Evolutionary conservation across 1,139 yeast species (phyloP).

Genomic region (Pichiaceae sp.): DNA sequence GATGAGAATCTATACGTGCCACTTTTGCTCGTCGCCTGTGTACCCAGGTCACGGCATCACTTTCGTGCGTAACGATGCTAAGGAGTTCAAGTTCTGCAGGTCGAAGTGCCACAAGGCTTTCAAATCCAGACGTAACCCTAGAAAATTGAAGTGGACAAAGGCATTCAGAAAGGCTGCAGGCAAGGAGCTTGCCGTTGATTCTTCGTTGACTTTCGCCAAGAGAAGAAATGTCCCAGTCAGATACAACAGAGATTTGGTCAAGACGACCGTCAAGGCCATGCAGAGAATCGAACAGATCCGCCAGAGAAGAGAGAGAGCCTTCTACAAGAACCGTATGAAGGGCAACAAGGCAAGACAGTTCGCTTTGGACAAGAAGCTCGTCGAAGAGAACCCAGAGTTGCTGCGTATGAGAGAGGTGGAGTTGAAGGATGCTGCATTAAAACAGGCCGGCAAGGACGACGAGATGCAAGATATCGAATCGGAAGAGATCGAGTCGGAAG

Average conservation of each 20-base stretch:
- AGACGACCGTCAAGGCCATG: slow-evolving; percentile 93
- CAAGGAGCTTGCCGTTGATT: slow-evolving; percentile 94
- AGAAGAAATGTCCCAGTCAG: slow-evolving; percentile 98
- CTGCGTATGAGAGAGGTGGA: slow-evolving; percentile 91
- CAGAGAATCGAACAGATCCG: slow-evolving; percentile 92
- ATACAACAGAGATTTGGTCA: slow-evolving; percentile 92
- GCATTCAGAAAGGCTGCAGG: slow-evolving; percentile 99
- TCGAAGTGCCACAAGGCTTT: slow-evolving; percentile 96
- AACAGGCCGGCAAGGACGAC: slow-evolving; percentile 46
- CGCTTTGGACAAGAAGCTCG: slow-evolving; percentile 80
- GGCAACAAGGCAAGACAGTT: slow-evolving; percentile 87
- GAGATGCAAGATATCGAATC: slow-evolving; percentile 29
- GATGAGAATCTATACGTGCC: slow-evolving; percentile 94
- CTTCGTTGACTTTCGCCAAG: slow-evolving; percentile 91
- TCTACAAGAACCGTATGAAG: slow-evolving; percentile 99
- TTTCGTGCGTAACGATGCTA: slow-evolving; percentile 97
- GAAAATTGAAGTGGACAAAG: slow-evolving; percentile 97
- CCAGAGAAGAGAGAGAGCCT: slow-evolving; percentile 93
- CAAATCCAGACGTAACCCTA: slow-evolving; percentile 97
- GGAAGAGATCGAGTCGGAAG: slow-evolving; percentile 22
- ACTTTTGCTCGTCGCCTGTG: slow-evolving; percentile 95
- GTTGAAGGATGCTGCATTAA: slow-evolving; percentile 72
- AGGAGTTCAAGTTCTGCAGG: slow-evolving; percentile 94
- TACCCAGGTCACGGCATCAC: slow-evolving; percentile 97
- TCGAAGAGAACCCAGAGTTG: slow-evolving; percentile 81